Conservation (phyloP, 257 asterid genomes). For the Plectranthus barbatus region DNA sequence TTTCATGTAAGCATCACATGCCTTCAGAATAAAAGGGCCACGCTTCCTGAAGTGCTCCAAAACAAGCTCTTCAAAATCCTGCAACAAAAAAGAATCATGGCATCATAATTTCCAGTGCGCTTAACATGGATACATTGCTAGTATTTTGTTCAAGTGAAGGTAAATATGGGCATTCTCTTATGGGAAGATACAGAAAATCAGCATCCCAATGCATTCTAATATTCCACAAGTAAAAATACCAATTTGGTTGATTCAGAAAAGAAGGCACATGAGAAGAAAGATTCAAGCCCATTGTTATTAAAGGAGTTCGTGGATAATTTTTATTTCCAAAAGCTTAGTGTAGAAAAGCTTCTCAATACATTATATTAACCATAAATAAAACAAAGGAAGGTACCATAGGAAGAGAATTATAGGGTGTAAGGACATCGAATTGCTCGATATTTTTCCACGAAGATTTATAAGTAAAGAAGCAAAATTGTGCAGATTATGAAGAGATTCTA, state of each 20-base stretch:
- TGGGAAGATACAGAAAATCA: no score
- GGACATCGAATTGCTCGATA: not conserved
- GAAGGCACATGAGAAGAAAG: no score
- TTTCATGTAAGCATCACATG: conserved; percentile 90
- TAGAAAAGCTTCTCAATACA: not conserved
- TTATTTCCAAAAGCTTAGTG: no score
- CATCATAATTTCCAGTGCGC: no score
- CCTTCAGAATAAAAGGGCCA: conserved; percentile 79
- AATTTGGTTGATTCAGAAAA: no score
- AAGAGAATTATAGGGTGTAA: not conserved
- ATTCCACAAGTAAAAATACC: no score
- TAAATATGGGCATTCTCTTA: no score
- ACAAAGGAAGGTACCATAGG: not conserved
- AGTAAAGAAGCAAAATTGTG: not conserved
- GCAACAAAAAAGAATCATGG: not conserved
- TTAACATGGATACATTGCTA: no score
- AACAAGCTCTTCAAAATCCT: conserved; percentile 85
- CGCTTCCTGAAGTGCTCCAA: conserved; percentile 74
- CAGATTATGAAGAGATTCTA: not conserved
- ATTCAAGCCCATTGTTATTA: no score
- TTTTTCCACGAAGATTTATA: not conserved
- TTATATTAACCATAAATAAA: not conserved
- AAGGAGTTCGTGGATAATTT: no score
- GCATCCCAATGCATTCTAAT: no score
- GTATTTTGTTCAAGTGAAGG: no score